Conservation (phyloP, 202 grass and related monocot species). For the Thinopyrum obtusiflorum region DNA sequence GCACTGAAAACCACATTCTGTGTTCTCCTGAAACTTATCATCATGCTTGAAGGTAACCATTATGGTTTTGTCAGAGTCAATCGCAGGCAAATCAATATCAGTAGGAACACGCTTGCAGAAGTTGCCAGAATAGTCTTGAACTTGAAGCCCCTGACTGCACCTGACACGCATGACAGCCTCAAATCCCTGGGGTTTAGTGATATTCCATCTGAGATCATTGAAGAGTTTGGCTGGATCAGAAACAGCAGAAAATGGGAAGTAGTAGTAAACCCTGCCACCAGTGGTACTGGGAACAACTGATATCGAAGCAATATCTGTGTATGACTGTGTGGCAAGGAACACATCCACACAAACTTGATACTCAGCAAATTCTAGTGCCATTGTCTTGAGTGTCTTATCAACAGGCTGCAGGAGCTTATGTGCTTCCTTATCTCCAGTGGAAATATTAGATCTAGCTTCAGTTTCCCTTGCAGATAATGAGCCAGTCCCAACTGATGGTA, state of each 20-base stretch:
- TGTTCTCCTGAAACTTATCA: slow-evolving; percentile 83
- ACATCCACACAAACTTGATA: slow-evolving; percentile 94
- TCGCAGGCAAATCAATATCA: slow-evolving; percentile 81
- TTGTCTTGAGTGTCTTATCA: slow-evolving; percentile 82
- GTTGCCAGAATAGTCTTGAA: slow-evolving; percentile 80
- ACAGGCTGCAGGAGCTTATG: slow-evolving; percentile 82
- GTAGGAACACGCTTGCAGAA: slow-evolving; percentile 88
- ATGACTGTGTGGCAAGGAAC: slow-evolving; percentile 75
- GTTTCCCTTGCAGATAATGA: slow-evolving; percentile 77
- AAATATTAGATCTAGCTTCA: slow-evolving; percentile 66
- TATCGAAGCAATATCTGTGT: slow-evolving; percentile 78
- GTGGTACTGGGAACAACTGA: slow-evolving; percentile 69
- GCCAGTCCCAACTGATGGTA: slow-evolving; percentile 65
- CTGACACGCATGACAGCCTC: slow-evolving; percentile 91
- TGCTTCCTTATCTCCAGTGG: slow-evolving; percentile 71
- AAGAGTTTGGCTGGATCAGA: slow-evolving; percentile 81
- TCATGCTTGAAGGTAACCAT: slow-evolving; percentile 91
- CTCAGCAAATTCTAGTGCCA: slow-evolving; percentile 90
- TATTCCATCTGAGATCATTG: slow-evolving; percentile 89
- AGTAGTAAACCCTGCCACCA: slow-evolving; percentile 77
- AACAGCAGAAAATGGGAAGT: slow-evolving; percentile 79
- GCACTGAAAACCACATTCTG: slow-evolving; percentile 88
- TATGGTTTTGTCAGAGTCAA: slow-evolving; percentile 86
- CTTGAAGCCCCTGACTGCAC: slow-evolving; percentile 79
- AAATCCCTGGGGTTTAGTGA: slow-evolving; percentile 85